Base-by-base conservation (phyloP, 1,284 basidiomycete species). In the Ustilago trichophora region DNA sequence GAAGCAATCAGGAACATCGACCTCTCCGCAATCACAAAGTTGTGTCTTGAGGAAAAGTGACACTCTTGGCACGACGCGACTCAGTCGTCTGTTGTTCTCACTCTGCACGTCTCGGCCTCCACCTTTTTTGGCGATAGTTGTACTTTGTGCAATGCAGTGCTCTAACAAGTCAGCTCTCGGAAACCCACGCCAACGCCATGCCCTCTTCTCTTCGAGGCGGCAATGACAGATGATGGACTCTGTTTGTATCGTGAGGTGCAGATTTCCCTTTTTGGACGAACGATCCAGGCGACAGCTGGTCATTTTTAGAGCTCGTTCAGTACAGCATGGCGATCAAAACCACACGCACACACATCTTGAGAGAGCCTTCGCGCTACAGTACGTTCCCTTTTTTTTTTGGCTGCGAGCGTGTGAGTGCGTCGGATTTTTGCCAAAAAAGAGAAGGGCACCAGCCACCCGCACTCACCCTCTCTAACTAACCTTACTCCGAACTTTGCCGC, bases 401-500 rank as follows among this genome's bases (percentile, higher is more conserved):
- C n/a, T n/a, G n/a, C n/a, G 19, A 29, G 41, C 41, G 29, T 10
- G 29, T 32, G 41, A 31, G 24, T 42, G 25, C 26, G 9, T 35
- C n/a, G 22, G 21, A 45, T 34, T 45, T 35, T 45, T 34, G 27
- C 8, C 27, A 22, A 26, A 19, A n/a, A n/a, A n/a, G n/a, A n/a
- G n/a, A 44, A 19, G 41, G 26, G 26, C 45, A 47, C 35, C 45
- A 37, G 34, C 45, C 45, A 47, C 33, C 35, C 24, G n/a, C 26
- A 33, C 13, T 13, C 27, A 13, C 27, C 16, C 40, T 42, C 40
- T n/a, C 8, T 15, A 12, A 40, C n/a, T n/a, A n/a, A n/a, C n/a
- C n/a, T n/a, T n/a, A n/a, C 42, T 25, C 12, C 42, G 8, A 18
- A 16, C 7, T 29, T 29, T 21, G 16, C 42, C 42, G 29, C 29